Conservation (phyloP, 495 filamentous ascomycete species). For the Penicillium flavigenum region DNA sequence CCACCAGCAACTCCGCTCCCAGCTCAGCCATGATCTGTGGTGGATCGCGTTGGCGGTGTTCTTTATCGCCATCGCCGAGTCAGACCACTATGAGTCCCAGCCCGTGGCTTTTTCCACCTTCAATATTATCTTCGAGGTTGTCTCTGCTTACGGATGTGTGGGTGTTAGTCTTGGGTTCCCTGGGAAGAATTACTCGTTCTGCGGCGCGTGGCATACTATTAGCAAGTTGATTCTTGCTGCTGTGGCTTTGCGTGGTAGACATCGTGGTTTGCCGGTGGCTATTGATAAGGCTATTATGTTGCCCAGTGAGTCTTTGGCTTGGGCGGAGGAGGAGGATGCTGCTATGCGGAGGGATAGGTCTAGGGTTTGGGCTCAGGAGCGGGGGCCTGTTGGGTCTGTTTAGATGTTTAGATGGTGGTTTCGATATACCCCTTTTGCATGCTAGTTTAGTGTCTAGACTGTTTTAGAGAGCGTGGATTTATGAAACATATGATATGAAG, state of each 20-base stretch:
- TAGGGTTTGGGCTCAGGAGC: constrained; percentile 25
- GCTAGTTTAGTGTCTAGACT: constrained; percentile 1
- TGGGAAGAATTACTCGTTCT: constrained; percentile 66
- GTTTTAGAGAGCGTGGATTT: constrained; percentile 3
- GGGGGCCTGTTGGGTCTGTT: constrained; percentile 32
- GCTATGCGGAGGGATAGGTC: constrained; percentile 39
- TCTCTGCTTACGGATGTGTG: constrained; percentile 82
- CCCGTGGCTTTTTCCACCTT: constrained; percentile 75
- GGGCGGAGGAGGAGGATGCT: constrained; percentile 62
- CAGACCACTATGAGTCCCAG: constrained; percentile 59
- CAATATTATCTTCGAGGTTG: constrained; percentile 83
- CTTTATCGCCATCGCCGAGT: constrained; percentile 73
- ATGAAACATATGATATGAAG: constrained; percentile 7
- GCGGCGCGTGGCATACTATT: constrained; percentile 65
- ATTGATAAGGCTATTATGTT: constrained; percentile 77
- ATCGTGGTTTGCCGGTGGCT: constrained; percentile 77
- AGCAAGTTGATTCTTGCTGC: constrained; percentile 76
- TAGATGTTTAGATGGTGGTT: constrained; percentile 27
- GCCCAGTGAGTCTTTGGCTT: constrained; percentile 58
- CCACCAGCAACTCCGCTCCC: constrained; percentile 66
- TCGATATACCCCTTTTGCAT: neutral
- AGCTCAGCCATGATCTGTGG: constrained; percentile 86
- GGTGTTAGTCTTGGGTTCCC: constrained; percentile 75
- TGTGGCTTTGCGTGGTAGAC: constrained; percentile 76
- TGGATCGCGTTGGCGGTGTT: constrained; percentile 74